Evolutionary conservation across 1,284 basidiomycete species (phyloP).

Genomic region (Ganoderma sinense): DNA sequence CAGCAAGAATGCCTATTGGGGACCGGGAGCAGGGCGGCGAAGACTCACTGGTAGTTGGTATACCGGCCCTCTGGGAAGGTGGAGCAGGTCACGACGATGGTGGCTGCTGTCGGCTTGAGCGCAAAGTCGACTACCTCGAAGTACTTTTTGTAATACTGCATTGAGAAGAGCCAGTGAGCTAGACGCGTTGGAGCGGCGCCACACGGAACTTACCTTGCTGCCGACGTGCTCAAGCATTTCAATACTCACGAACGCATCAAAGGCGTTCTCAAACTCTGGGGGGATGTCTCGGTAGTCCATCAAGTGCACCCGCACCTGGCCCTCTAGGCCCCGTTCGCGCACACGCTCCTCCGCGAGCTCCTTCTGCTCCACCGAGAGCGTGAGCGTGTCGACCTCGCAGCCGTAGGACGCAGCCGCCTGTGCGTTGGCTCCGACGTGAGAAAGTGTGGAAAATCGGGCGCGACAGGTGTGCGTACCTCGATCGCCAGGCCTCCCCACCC

Average conservation of each 20-base stretch:
- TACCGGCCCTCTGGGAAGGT: constrained; percentile 87
- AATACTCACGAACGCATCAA: constrained; percentile 89
- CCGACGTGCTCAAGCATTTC: constrained; percentile 94
- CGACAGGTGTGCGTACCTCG: constrained; percentile 58
- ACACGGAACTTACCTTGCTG: constrained; percentile 50
- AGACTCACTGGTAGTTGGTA: constrained; percentile 62
- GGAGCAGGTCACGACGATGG: constrained; percentile 80
- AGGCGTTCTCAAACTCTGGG: constrained; percentile 75
- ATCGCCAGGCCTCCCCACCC: constrained; percentile 94
- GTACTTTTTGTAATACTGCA: constrained; percentile 70
- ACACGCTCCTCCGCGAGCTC: constrained; percentile 85
- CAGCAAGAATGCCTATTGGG: not conserved
- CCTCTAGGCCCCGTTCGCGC: constrained; percentile 72
- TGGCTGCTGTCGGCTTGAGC: constrained; percentile 74
- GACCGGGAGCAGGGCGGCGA: constrained; percentile 7
- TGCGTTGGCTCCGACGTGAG: constrained; percentile 36
- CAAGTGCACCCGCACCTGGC: constrained; percentile 82
- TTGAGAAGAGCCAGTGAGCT: not conserved
- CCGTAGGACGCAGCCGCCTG: constrained; percentile 74
- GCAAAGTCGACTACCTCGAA: constrained; percentile 86
- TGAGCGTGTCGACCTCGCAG: constrained; percentile 89
- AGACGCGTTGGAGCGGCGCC: not conserved
- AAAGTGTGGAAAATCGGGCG: not conserved
- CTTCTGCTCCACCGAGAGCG: constrained; percentile 88
- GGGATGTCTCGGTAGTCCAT: constrained; percentile 89